Percentiles rank a stretch among this genome's conserved stretches.
phyloP scores from a whole-genome alignment of 176 grass and related monocot genomes.

The Oryza nivara region DNA sequence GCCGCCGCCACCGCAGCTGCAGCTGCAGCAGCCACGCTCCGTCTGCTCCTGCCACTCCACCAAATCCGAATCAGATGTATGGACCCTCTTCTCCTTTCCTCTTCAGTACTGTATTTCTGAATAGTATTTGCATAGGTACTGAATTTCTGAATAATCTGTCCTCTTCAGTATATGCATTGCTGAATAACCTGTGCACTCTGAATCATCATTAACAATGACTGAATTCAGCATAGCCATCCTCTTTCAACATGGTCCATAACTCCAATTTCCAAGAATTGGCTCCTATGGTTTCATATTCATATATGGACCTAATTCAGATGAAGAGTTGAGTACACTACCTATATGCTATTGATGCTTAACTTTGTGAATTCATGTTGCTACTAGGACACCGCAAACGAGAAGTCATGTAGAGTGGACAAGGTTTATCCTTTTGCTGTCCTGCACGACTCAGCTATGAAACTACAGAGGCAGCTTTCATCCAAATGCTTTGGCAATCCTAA shows the following conservation, averaged over 20 bases:
- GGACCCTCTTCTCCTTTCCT: background rate
- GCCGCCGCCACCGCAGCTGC: conserved; percentile 5
- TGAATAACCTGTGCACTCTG: background rate
- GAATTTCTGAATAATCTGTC: background rate
- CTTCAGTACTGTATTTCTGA: background rate
- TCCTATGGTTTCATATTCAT: background rate
- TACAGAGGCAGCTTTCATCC: conserved; percentile 55
- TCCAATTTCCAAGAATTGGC: background rate
- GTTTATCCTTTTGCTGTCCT: conserved; percentile 9
- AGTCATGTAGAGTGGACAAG: conserved; percentile 20
- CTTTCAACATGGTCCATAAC: background rate
- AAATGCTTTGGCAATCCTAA: conserved; percentile 66
- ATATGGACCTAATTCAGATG: background rate
- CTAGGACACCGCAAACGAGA: conserved; percentile 41
- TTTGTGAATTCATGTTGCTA: conserved; percentile 21
- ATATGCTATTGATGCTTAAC: background rate
- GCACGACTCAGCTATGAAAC: conserved; percentile 38
- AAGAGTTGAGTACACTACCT: no score
- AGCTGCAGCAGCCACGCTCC: background rate
- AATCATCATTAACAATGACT: background rate
- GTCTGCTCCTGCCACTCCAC: conserved; percentile 45
- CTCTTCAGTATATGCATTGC: background rate
- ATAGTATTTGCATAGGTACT: background rate
- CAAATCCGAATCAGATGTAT: conserved; percentile 37
- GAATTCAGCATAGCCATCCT: background rate